Evolutionary conservation across 352 stramenopile species (phyloP).

Genomic region (Phytophthora europaea): DNA sequence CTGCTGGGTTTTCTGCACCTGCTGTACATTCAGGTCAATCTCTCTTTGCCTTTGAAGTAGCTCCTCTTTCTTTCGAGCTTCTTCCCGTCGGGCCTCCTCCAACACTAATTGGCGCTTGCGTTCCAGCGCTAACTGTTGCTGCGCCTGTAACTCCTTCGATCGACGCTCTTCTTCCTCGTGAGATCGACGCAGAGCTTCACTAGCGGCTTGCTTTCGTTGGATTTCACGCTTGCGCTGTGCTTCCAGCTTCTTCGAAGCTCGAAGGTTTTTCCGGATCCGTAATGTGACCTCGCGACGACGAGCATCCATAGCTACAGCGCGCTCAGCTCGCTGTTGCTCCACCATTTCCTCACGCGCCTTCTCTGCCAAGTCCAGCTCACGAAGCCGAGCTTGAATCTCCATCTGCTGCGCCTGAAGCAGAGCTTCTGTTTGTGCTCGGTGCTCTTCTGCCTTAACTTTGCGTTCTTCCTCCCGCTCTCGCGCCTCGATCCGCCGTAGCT

Average conservation of each 20-base stretch:
- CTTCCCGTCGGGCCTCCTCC: conserved; percentile 75
- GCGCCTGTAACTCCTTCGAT: conserved; percentile 60
- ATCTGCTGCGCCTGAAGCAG: conserved; percentile 70
- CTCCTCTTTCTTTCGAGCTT: conserved; percentile 78
- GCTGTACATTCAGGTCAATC: conserved; percentile 74
- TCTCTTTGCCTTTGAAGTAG: conserved; percentile 73
- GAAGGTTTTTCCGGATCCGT: conserved; percentile 78
- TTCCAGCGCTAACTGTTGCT: conserved; percentile 79
- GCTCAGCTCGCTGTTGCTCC: conserved; percentile 74
- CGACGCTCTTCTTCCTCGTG: conserved; percentile 73
- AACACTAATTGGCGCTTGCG: conserved; percentile 77
- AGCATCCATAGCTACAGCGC: conserved; percentile 74
- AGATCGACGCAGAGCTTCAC: conserved; percentile 61
- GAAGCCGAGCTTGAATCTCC: conserved; percentile 69
- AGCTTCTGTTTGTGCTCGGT: conserved; percentile 64
- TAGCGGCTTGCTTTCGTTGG: conserved; percentile 63
- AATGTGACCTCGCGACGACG: conserved; percentile 62
- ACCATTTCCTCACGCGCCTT: conserved; percentile 75
- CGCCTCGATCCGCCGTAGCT: conserved; percentile 70
- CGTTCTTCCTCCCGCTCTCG: conserved; percentile 77
- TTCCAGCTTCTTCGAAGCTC: conserved; percentile 72
- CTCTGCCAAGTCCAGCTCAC: conserved; percentile 75
- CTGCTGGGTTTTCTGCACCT: conserved; percentile 76
- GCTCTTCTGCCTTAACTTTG: conserved; percentile 80
- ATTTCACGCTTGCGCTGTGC: conserved; percentile 74